Percentiles rank a stretch among this genome's conserved stretches.
Conservation (phyloP, 768 basidiomycete genomes). For the Boletus rubropictus region DNA sequence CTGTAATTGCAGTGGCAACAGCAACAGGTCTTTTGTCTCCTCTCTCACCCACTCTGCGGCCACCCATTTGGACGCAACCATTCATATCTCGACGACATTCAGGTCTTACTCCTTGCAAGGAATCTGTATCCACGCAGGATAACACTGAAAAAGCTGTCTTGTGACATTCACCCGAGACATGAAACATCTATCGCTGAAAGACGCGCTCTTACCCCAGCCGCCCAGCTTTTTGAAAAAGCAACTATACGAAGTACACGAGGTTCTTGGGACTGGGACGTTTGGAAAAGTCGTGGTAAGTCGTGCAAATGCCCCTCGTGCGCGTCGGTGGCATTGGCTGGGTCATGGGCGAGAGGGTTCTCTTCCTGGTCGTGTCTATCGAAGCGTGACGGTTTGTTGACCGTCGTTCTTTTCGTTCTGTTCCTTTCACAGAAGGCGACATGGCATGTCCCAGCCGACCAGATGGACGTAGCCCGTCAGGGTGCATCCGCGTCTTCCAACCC, state of each 20-base stretch:
- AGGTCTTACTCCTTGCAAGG: neutral
- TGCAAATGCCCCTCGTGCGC: constrained; percentile 3
- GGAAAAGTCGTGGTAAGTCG: constrained; percentile 78
- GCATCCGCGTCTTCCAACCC: constrained; percentile 39
- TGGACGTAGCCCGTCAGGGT: constrained; percentile 51
- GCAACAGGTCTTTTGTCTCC: neutral
- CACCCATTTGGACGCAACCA: neutral
- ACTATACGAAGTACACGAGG: constrained; percentile 63
- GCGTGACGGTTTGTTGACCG: neutral
- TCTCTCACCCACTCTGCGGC: constrained; percentile 1
- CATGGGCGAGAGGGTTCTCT: neutral
- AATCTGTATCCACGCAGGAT: neutral
- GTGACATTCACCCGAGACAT: constrained; percentile 9
- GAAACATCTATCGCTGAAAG: constrained; percentile 40
- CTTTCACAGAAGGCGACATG: constrained; percentile 60
- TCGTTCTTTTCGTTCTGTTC: constrained; percentile 1
- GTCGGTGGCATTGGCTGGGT: neutral
- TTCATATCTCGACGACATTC: neutral
- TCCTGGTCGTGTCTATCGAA: neutral
- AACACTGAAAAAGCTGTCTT: neutral
- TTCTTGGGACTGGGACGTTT: constrained; percentile 80
- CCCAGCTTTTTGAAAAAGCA: constrained; percentile 86
- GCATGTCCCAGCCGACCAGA: constrained; percentile 63
- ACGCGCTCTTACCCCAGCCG: constrained; percentile 74
- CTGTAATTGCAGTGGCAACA: neutral